Percentiles rank a stretch among this genome's conserved stretches.
Conservation (phyloP, 177 flowering plant species). For the Vitis hybrid region DNA sequence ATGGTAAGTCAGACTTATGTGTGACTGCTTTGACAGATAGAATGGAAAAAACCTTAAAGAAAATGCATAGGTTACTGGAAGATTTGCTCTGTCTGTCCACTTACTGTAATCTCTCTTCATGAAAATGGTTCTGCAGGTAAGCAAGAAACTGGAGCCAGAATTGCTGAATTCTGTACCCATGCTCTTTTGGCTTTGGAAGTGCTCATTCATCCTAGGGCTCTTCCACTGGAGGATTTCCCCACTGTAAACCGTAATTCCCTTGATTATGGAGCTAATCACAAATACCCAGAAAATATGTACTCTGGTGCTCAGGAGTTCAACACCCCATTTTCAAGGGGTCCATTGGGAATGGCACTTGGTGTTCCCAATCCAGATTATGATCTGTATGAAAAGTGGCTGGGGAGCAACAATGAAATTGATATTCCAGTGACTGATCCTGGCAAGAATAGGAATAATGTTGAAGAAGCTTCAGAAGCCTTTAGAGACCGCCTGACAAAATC, state of each 20-base stretch:
- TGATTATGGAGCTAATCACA: conserved; percentile 13
- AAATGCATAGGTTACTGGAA: too few relatives aligned
- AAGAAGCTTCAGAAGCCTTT: conserved; percentile 5
- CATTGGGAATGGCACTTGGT: conserved; percentile 15
- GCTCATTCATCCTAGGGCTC: conserved; percentile 84
- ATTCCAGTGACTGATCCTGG: conserved; percentile 14
- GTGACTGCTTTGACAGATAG: too few relatives aligned
- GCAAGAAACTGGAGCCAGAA: conserved; percentile 62
- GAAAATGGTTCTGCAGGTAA: conserved; percentile 44
- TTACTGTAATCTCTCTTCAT: neutral
- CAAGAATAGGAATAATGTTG: conserved; percentile 10
- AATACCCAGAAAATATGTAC: conserved; percentile 21
- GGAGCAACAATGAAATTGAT: conserved; percentile 35
- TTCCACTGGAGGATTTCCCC: conserved; percentile 47
- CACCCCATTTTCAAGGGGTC: conserved; percentile 19
- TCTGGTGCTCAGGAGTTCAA: conserved; percentile 23
- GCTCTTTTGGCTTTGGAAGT: conserved; percentile 74
- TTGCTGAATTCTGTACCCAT: conserved; percentile 73
- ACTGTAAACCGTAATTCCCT: conserved; percentile 12
- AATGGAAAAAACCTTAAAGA: too few relatives aligned
- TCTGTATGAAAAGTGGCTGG: conserved; percentile 43
- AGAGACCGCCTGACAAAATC: conserved; percentile 10
- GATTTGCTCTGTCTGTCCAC: too few relatives aligned
- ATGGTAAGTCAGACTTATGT: too few relatives aligned
- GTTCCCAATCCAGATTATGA: conserved; percentile 42